phyloP scores from a whole-genome alignment of 1,284 basidiomycete species.

The Austroboletus niveus region DNA sequence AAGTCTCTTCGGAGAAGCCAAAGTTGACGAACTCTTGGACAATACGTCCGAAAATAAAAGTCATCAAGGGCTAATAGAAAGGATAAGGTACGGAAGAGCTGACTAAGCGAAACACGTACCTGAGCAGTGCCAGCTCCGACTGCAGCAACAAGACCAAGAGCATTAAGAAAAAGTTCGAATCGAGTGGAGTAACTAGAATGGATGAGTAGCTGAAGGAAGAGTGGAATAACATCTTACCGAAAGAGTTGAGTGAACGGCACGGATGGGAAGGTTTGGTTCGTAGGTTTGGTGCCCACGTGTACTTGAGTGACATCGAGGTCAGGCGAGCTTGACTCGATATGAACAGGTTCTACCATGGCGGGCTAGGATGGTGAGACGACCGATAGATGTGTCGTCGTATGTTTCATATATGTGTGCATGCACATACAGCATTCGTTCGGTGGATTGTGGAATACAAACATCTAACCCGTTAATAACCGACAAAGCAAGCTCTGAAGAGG shows the following conservation, averaged over 20 bases:
- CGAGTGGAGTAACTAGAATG: slow-evolving; percentile 42
- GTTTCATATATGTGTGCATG: no score
- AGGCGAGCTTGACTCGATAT: no score
- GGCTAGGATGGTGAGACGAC: no score
- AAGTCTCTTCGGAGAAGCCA: slow-evolving; percentile 26
- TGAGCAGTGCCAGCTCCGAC: slow-evolving; percentile 73
- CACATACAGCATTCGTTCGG: no score
- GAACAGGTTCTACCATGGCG: no score
- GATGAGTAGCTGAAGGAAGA: not conserved
- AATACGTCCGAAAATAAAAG: slow-evolving; percentile 77
- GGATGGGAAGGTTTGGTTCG: no score
- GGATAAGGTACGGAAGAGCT: not conserved
- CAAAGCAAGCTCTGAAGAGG: no score
- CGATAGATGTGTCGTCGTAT: no score
- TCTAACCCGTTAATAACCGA: no score
- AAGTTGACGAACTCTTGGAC: slow-evolving; percentile 76
- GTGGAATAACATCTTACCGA: slow-evolving; percentile 9
- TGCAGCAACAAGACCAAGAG: slow-evolving; percentile 65
- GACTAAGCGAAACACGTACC: slow-evolving; percentile 37
- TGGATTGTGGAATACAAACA: no score
- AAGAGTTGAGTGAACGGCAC: slow-evolving; percentile 14
- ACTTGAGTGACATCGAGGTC: no score
- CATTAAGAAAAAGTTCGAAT: slow-evolving; percentile 61
- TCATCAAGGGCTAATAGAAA: slow-evolving; percentile 69
- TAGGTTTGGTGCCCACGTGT: no score